Evolutionary conservation across 257 asterid genomes (phyloP).

Genomic region (Primulina eburnea): DNA sequence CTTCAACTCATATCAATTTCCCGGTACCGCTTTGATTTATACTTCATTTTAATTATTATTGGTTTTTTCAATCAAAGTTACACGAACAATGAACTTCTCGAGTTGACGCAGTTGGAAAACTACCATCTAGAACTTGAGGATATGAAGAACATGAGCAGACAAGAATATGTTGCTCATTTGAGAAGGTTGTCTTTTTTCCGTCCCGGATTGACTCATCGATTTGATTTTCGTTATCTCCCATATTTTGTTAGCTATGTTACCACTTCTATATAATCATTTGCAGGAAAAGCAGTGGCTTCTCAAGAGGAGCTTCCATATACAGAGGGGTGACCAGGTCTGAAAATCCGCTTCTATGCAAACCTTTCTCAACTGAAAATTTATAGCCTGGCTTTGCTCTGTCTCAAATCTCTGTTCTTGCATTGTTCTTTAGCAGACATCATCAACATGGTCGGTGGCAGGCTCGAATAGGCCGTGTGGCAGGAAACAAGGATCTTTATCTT

Average conservation of each 20-base stretch:
- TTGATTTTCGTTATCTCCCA: neutral
- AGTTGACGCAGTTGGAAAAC: slow-evolving; percentile 59
- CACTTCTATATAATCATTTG: neutral
- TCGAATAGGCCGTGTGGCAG: slow-evolving; percentile 96
- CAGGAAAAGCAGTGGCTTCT: slow-evolving; percentile 98
- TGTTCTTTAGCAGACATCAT: slow-evolving; percentile 91
- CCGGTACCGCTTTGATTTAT: slow-evolving; percentile 40
- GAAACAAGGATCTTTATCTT: slow-evolving; percentile 93
- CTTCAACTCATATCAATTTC: slow-evolving; percentile 89
- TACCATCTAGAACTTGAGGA: slow-evolving; percentile 81
- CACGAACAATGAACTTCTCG: neutral
- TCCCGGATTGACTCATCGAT: neutral
- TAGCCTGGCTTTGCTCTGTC: neutral
- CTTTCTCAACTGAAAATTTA: neutral
- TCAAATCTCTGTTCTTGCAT: slow-evolving; percentile 27
- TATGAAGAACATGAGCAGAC: slow-evolving; percentile 92
- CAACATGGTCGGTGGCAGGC: slow-evolving; percentile 99
- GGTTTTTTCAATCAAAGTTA: neutral
- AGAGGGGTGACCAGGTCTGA: slow-evolving; percentile 99
- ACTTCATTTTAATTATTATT: neutral
- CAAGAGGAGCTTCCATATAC: slow-evolving; percentile 97
- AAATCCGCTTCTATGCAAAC: slow-evolving; percentile 17
- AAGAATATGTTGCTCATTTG: slow-evolving; percentile 89
- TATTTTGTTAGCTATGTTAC: neutral
- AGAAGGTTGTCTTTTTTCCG: slow-evolving; percentile 51